A percentile compares a stretch with the other conserved stretches of the same genome.
Evolutionary conservation across 345 rosid genomes (phyloP).

Genomic region (Gossypium australe): DNA sequence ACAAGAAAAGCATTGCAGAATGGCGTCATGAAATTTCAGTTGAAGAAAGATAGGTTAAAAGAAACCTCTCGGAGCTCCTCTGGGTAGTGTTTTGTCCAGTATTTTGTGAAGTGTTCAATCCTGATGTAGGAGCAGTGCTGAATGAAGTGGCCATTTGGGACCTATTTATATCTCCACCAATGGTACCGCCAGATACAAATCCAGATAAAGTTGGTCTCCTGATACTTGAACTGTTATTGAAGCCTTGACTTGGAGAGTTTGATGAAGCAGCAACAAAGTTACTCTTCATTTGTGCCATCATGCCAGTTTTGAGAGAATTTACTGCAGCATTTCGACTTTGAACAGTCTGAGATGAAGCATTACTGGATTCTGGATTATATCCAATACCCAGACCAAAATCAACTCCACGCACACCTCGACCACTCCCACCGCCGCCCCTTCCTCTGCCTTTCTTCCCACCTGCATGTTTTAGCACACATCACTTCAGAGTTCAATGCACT

Average conservation of each 20-base stretch:
- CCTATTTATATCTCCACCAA: constrained; percentile 63
- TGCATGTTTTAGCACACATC: constrained; percentile 30
- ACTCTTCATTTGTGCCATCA: constrained; percentile 81
- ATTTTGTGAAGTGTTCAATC: constrained; percentile 32
- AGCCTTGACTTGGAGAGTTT: constrained; percentile 42
- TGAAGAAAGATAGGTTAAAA: neutral
- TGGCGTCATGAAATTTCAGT: constrained; percentile 3
- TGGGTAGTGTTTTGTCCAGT: constrained; percentile 35
- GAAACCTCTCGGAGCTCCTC: constrained; percentile 54
- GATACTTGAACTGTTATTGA: constrained; percentile 30
- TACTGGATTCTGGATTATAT: constrained; percentile 58
- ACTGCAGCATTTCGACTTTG: constrained; percentile 56
- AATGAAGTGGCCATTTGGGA: constrained; percentile 35
- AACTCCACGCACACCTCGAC: constrained; percentile 95
- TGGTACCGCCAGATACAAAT: constrained; percentile 84
- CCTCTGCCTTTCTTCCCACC: constrained; percentile 84
- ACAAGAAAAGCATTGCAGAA: neutral
- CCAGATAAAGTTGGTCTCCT: constrained; percentile 72
- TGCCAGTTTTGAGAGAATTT: constrained; percentile 61
- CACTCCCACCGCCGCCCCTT: constrained; percentile 35
- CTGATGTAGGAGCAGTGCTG: constrained; percentile 29
- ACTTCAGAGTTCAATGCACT: constrained; percentile 9
- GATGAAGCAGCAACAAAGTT: constrained; percentile 87
- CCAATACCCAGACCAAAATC: constrained; percentile 98
- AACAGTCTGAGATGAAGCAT: constrained; percentile 31